Conservation (phyloP, 2,329 filamentous ascomycete genomes). For the Fusarium tanahbumbuense region DNA sequence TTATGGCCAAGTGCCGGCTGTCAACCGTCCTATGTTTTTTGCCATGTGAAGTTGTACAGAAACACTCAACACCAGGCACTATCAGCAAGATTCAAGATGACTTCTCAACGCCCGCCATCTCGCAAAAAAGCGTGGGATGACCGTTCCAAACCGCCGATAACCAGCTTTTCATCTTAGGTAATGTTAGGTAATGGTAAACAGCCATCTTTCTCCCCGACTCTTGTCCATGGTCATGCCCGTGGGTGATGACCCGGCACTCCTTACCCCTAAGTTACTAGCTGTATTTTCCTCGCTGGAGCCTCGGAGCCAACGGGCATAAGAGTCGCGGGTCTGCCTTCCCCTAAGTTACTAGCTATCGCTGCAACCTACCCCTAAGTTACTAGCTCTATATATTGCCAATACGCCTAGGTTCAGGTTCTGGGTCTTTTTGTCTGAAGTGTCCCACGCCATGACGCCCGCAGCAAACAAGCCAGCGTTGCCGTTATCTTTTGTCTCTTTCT, state of each 20-base stretch:
- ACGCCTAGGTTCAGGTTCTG: constrained; percentile 19
- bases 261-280: constrained; percentile 46
- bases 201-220: not conserved
- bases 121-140: constrained; percentile 42
- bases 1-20: constrained; percentile 34
- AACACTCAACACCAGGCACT: not conserved
- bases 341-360: constrained; percentile 44
- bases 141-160: constrained; percentile 40
- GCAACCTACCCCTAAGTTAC: constrained; percentile 42
- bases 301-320: constrained; percentile 40
- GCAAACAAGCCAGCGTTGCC: not conserved
- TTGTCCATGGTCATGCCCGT: constrained; percentile 26
- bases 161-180: constrained; percentile 45
- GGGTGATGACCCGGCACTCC: constrained; percentile 35
- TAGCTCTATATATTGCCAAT: constrained; percentile 24
- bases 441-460: constrained; percentile 38
- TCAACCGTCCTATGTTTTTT: constrained; percentile 46
- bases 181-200: constrained; percentile 45
- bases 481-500: constrained; percentile 14
- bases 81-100: not conserved
- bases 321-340: constrained; percentile 43
- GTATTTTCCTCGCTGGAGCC: constrained; percentile 36
- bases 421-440: constrained; percentile 5
- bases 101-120: constrained; percentile 28
- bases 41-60: constrained; percentile 31